Evolutionary conservation across 306 rosid species (phyloP).

Genomic region (Cyamopsis tetragonoloba): DNA sequence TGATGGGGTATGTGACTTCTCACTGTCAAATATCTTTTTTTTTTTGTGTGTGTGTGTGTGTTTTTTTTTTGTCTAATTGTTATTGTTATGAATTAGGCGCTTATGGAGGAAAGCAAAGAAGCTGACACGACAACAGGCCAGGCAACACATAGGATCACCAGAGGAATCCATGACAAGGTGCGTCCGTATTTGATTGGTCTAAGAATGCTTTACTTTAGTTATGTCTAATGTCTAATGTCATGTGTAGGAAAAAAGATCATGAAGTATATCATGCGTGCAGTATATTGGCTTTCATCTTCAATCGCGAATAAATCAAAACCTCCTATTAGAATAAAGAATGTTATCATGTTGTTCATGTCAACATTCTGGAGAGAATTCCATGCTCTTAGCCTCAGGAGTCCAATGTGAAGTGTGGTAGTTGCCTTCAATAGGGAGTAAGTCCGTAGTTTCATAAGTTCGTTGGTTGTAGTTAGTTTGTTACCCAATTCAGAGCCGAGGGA

Average conservation of each 20-base stretch:
- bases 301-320: not conserved
- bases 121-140: conserved; percentile 72
- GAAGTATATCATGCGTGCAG: not conserved
- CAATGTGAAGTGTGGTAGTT: no score
- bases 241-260: not conserved
- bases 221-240: not conserved
- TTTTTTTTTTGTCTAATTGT: not conserved
- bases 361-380: no score
- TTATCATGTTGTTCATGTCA: no score
- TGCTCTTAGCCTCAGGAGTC: no score
- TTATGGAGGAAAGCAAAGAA: conserved; percentile 80
- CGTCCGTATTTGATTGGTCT: conserved; percentile 21
- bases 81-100: conserved; percentile 38
- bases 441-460: no score
- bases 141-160: conserved; percentile 69
- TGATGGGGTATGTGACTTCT: conserved; percentile 60
- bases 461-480: no score
- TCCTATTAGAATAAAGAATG: not conserved
- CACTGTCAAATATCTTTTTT: not conserved
- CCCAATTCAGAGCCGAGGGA: no score
- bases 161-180: conserved; percentile 90
- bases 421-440: no score
- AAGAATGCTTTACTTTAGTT: not conserved
- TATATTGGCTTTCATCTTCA: not conserved
- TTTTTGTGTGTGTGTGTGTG: no score